Conservation (phyloP, 345 rosid species). For the Kernera saxatilis region DNA sequence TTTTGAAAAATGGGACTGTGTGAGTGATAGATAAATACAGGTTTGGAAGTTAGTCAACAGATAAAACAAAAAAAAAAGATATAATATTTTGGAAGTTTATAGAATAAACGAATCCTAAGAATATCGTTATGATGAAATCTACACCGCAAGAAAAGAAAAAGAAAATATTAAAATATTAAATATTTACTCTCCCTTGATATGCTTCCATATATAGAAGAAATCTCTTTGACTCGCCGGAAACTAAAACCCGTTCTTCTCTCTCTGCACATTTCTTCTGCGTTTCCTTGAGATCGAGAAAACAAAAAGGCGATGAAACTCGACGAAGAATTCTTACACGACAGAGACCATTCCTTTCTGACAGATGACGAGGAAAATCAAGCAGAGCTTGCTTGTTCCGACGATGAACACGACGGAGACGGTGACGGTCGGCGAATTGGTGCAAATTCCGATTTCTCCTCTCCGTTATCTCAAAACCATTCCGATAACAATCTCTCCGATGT, state of each 20-base stretch:
- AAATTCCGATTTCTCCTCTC: slow-evolving; percentile 25
- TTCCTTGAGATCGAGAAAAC: neutral
- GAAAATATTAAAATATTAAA: neutral
- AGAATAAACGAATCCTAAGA: slow-evolving; percentile 4
- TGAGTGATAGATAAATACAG: neutral
- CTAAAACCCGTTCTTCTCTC: slow-evolving; percentile 5
- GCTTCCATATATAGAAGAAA: slow-evolving; percentile 27
- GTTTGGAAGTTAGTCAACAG: slow-evolving; percentile 21
- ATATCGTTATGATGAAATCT: slow-evolving; percentile 6
- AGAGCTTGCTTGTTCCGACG: slow-evolving; percentile 36
- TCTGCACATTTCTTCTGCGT: neutral
- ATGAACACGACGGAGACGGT: slow-evolving; percentile 37
- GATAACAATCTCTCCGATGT: slow-evolving; percentile 4
- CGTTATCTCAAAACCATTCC: slow-evolving; percentile 10
- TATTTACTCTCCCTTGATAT: neutral
- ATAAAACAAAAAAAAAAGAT: neutral
- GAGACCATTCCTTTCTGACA: slow-evolving; percentile 57
- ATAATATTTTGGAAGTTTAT: neutral
- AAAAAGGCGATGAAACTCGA: slow-evolving; percentile 52
- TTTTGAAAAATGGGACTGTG: slow-evolving; percentile 14
- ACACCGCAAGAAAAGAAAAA: slow-evolving; percentile 17
- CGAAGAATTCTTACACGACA: slow-evolving; percentile 60
- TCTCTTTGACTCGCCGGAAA: slow-evolving; percentile 15
- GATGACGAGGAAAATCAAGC: slow-evolving; percentile 85
- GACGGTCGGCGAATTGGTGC: neutral